Conservation (phyloP, 306 rosid species). For the Pachyrhizus erosus region DNA sequence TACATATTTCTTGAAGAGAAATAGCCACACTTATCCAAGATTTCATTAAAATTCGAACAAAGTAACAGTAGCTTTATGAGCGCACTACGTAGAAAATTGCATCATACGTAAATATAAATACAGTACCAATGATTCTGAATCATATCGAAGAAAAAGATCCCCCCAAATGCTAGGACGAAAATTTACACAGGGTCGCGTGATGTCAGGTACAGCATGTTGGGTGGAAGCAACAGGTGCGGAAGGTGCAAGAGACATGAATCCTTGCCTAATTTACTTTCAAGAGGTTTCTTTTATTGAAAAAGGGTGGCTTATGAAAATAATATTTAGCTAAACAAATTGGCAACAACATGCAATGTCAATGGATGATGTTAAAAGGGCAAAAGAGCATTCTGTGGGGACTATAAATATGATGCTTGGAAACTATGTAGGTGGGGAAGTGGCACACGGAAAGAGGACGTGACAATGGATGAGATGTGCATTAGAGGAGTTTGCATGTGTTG, state of each 20-base stretch:
- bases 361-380: too few species aligned
- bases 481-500: too few species aligned
- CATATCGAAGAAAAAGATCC: slow-evolving; percentile 26
- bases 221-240: neutral
- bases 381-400: too few species aligned
- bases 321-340: too few species aligned
- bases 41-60: neutral
- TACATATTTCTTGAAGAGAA: neutral
- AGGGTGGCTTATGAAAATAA: neutral
- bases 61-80: neutral
- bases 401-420: too few species aligned
- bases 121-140: neutral
- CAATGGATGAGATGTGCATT: too few species aligned
- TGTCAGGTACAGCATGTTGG: neutral
- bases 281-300: neutral
- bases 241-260: neutral
- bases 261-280: neutral
- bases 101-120: neutral
- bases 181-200: slow-evolving; percentile 7
- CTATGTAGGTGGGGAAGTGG: too few species aligned
- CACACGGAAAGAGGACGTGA: too few species aligned
- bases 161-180: slow-evolving; percentile 36
- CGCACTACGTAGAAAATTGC: neutral
- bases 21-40: neutral
- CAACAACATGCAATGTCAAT: too few species aligned